Evolutionary conservation across 306 rosid species (phyloP).

Genomic region (Trifolium fragiferum): DNA sequence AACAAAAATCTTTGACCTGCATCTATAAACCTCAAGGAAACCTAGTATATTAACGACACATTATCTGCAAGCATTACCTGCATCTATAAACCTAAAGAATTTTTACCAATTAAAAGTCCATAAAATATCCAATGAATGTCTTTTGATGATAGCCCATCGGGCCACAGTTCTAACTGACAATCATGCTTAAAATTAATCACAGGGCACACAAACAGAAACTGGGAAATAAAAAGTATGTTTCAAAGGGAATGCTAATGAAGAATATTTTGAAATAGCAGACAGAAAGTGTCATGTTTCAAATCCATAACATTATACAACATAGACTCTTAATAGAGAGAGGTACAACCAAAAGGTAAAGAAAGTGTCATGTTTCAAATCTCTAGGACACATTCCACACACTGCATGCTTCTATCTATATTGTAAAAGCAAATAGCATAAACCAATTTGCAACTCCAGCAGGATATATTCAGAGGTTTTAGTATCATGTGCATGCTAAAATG

Average conservation of each 20-base stretch:
- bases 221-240: neutral
- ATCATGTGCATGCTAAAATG: neutral
- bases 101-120: slow-evolving; percentile 32
- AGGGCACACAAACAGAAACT: slow-evolving; percentile 3
- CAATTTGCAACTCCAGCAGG: slow-evolving; percentile 8
- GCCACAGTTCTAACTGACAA: slow-evolving; percentile 22
- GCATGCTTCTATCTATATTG: slow-evolving; percentile 20
- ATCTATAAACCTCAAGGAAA: slow-evolving; percentile 7
- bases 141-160: slow-evolving; percentile 9
- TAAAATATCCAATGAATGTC: slow-evolving; percentile 19
- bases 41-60: neutral
- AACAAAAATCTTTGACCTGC: neutral
- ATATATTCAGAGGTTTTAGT: slow-evolving; percentile 24
- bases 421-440: slow-evolving; percentile 30
- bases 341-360: slow-evolving; percentile 25
- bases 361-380: neutral
- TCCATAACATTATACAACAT: neutral
- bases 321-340: slow-evolving; percentile 27
- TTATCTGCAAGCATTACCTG: no score
- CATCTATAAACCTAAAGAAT: no score
- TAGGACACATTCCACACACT: slow-evolving; percentile 8
- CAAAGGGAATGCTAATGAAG: slow-evolving; percentile 2
- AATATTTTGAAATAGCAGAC: slow-evolving; percentile 26
- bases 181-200: slow-evolving; percentile 5
- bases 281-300: neutral